Base-by-base conservation (phyloP, 129 eudicot genomes). In the Helianthus tuberosus region DNA sequence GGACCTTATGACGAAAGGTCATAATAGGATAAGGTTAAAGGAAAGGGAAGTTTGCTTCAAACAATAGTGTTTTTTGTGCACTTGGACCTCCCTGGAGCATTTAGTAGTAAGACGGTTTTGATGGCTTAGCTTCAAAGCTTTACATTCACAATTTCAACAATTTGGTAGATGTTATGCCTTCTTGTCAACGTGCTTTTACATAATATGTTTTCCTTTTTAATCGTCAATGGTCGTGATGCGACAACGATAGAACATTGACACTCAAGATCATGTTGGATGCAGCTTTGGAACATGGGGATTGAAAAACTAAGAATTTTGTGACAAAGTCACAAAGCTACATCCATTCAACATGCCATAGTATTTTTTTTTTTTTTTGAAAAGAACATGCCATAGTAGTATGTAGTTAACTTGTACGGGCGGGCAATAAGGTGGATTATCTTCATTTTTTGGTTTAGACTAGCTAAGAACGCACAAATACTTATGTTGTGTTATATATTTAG, bases 131-230 rank as follows among this genome's bases (percentile, higher is more conserved):
- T 59, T 95, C 99, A 71, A 82, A 82, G 65, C 86, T 95, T 23
- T 74, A 61, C 82, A 86, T 91, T 32, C 83, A 82, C 78, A 87
- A 76, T 64, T 41, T 82, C 16, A 51, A 72, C 1, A 90, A 85
- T 44, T 54, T 90, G 3, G 11, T 7, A 3, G 85, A 89, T 32
- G 90, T 71, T 65, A 80, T 95, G 75, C 99, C 97, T 11, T 85
- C 97, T 7, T 89, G 96, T 49, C 99, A 91, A 95, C 99, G 68
- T 95, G 99, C 87, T 95, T 86, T 68, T 84, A 84, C 78, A 82
- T 86, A 54, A 48, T 95, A 27, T 83, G 82, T 72, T 81, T 95
- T 65, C 97, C 96, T 7, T 81, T 91, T 47, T 95, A 95, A 77
- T 82, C 91, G 6, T 82, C 94, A 5, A 48, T 65, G 69, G 54